Conservation (phyloP, 2,329 filamentous ascomycete species). For the Ampelomyces quisqualis region DNA sequence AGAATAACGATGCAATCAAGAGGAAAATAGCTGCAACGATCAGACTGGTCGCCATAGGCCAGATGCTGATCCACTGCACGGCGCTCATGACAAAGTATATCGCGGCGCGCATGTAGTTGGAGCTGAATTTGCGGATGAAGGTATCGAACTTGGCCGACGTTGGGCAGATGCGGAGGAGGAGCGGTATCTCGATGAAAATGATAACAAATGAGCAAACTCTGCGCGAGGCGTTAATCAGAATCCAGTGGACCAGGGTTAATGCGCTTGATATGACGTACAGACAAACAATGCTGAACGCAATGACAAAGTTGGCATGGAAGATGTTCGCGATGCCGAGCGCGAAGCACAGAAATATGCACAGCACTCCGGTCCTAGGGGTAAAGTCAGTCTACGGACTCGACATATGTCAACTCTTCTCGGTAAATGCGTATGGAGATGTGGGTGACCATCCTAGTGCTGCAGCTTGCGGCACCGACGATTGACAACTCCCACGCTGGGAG, state of each 20-base stretch:
- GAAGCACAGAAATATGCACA: conserved; percentile 65
- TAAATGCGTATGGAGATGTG: not conserved
- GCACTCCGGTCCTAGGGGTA: conserved; percentile 53
- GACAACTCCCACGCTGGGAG: not conserved
- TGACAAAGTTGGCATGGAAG: conserved; percentile 59
- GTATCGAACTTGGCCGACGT: conserved; percentile 86
- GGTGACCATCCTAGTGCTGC: not conserved
- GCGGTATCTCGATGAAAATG: conserved; percentile 70
- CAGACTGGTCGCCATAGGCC: conserved; percentile 65
- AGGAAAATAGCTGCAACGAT: conserved; percentile 86
- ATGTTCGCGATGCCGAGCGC: conserved; percentile 69
- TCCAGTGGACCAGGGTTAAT: not conserved
- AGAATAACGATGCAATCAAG: conserved; percentile 74
- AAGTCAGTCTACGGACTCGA: conserved; percentile 15
- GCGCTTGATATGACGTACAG: conserved; percentile 41
- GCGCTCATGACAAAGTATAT: conserved; percentile 80
- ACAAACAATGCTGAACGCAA: conserved; percentile 60
- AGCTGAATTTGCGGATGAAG: conserved; percentile 87
- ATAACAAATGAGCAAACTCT: conserved; percentile 53
- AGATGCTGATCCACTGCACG: conserved; percentile 81
- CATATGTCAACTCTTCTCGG: not conserved
- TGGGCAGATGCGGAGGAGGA: conserved; percentile 95
- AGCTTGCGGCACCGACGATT: not conserved
- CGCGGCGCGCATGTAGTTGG: conserved; percentile 92
- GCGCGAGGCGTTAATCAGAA: conserved; percentile 9